Evolutionary conservation across 116 monocot species (phyloP), one percentile per base, ranked within the genome.

Genomic region (Zostera marina): DNA sequence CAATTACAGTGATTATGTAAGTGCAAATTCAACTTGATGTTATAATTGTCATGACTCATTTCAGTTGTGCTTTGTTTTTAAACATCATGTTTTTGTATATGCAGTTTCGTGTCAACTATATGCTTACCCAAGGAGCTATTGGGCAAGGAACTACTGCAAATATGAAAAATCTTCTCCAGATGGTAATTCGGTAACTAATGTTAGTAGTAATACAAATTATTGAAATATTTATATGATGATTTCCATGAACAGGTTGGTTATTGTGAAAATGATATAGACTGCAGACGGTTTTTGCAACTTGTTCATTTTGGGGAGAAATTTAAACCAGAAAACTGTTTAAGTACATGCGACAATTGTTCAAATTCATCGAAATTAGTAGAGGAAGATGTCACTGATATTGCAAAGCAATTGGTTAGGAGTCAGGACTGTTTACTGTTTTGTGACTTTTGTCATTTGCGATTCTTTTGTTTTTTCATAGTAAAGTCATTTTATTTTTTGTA

Each of bases 271-370:
- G 77, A 89, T 38, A 70, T 73, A 20, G 96, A 96, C 58, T 96
- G 96, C 68, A 77, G 96, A 70, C 79, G 88, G 9, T 39, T 96
- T 11, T 60, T 89, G 43, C 96, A 96, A 67, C 72, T 96, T 46
- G 62, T 96, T 62, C 96, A 96, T 76, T 85, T 96, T 72, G 96
- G 96, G 54, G 96, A 96, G 73, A 96, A 85, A 23, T 96, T 96
- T 66, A 66, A 81, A 76, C 82, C 88, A 47, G 42, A 21, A 63
- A 74, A 80, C 63, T 96, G 94, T 60, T 54, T 54, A 22, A 80
- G 69, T 43, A 88, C 89, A 22, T 96, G 94, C 54, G 94, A 96
- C 68, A 88, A 88, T 62, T 96, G 94, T 72, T 69, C 68, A 43
- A 96, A 76, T 64, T 59, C 68, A 65, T 73, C 74, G 48, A 76